These are phyloP conservation scores for Naganishia friedmannii DNA, from an alignment of 768 basidiomycete genomes.

Conservation along the genomic window DNA sequence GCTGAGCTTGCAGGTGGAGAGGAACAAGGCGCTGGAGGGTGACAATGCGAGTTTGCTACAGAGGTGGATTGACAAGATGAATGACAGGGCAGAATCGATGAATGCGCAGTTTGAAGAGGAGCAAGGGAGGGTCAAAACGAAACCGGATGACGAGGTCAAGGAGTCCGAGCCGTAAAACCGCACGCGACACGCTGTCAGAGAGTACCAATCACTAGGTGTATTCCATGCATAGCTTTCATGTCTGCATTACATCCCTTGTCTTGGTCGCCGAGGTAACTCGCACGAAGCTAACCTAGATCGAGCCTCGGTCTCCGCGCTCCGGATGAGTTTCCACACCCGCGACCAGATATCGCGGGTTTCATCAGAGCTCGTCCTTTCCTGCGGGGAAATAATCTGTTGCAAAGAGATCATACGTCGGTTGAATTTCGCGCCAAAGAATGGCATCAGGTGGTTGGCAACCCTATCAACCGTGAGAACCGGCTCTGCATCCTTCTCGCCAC, in stretches of 20 bases:
- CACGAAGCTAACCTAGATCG: neutral
- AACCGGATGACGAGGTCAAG: neutral
- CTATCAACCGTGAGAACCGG: slow-evolving; percentile 28
- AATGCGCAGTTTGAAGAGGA: slow-evolving; percentile 65
- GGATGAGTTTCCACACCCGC: neutral
- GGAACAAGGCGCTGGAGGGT: slow-evolving; percentile 77
- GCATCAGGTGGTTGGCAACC: slow-evolving; percentile 38
- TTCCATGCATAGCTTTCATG: neutral
- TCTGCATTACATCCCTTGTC: neutral
- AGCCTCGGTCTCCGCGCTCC: neutral
- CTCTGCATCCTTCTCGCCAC: neutral
- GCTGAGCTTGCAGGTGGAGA: slow-evolving; percentile 80
- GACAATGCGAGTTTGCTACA: slow-evolving; percentile 94
- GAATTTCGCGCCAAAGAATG: slow-evolving; percentile 39
- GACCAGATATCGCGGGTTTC: neutral
- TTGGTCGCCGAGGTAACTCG: neutral
- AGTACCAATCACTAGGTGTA: neutral
- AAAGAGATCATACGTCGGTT: slow-evolving; percentile 33
- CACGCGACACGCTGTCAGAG: neutral
- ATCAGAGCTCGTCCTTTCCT: neutral
- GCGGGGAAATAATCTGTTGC: neutral
- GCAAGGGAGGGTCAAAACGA: slow-evolving; percentile 14
- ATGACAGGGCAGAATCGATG: slow-evolving; percentile 87
- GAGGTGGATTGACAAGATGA: slow-evolving; percentile 94
- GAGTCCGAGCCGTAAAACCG: neutral